Conservation (phyloP, 2,329 filamentous ascomycete genomes). For the Zasmidium citrigriseum region DNA sequence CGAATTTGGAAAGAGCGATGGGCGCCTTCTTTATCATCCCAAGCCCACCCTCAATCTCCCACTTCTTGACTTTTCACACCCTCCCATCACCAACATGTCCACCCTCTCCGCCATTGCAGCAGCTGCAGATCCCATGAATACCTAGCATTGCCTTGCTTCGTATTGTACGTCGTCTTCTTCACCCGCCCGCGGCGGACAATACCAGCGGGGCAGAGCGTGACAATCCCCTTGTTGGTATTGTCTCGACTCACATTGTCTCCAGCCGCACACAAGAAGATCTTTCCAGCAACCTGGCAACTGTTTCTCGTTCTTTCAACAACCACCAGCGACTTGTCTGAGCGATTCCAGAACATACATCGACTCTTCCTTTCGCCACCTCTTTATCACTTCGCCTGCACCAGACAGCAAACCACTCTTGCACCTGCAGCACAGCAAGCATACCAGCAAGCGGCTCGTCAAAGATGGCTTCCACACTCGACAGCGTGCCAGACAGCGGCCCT, state of each 20-base stretch:
- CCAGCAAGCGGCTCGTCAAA: constrained; percentile 6
- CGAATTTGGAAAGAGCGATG: neutral
- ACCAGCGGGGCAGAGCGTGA: neutral
- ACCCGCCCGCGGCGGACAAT: constrained; percentile 13
- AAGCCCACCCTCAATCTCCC: neutral
- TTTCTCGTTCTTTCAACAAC: constrained; percentile 18
- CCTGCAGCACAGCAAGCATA: constrained; percentile 6
- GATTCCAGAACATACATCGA: constrained; percentile 15
- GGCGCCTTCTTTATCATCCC: neutral
- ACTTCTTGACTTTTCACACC: neutral
- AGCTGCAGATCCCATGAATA: neutral
- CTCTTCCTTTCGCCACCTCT: constrained; percentile 8
- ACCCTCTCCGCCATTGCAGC: neutral
- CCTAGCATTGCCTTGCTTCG: neutral
- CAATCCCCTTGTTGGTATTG: neutral
- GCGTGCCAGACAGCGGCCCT: constrained; percentile 18
- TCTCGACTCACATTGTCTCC: constrained; percentile 16
- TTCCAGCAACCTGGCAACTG: constrained; percentile 14
- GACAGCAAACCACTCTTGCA: neutral
- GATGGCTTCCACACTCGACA: constrained; percentile 7
- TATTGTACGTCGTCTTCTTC: neutral
- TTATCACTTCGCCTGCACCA: constrained; percentile 3
- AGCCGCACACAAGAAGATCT: constrained; percentile 21
- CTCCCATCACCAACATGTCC: neutral
- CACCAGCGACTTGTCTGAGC: constrained; percentile 16